phyloP scores from a whole-genome alignment of 2,329 filamentous ascomycete genomes.

The Zelopaecilomyces penicillatus region DNA sequence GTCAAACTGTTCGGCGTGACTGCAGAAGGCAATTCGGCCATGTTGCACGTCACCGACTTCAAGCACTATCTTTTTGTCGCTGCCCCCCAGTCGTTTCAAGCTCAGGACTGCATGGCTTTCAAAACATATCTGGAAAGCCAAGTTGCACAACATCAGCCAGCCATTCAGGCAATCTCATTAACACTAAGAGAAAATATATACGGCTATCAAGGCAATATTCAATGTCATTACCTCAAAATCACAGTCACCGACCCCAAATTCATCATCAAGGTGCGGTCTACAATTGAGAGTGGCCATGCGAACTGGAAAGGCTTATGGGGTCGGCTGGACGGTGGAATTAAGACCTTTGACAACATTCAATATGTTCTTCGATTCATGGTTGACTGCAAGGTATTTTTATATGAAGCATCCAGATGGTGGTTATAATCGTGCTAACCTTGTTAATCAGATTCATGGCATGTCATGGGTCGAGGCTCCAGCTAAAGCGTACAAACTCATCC shows the following conservation, averaged over 20 bases:
- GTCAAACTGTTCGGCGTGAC: slow-evolving; percentile 94
- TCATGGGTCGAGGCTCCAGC: slow-evolving; percentile 88
- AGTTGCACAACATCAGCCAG: slow-evolving; percentile 62
- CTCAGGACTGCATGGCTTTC: slow-evolving; percentile 69
- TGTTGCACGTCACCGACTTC: slow-evolving; percentile 93
- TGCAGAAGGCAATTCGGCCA: slow-evolving; percentile 72
- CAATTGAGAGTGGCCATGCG: slow-evolving; percentile 65
- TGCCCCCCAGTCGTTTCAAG: slow-evolving; percentile 73
- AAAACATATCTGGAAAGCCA: slow-evolving; percentile 72
- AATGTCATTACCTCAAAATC: slow-evolving; percentile 88
- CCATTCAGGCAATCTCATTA: slow-evolving; percentile 74
- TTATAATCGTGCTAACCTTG: slow-evolving; percentile 11
- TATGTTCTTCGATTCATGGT: slow-evolving; percentile 98
- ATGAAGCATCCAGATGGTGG: too few species aligned
- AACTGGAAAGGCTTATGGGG: slow-evolving; percentile 94
- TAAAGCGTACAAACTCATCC: slow-evolving; percentile 62
- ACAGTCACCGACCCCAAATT: slow-evolving; percentile 83
- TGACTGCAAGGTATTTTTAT: slow-evolving; percentile 65
- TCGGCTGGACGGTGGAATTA: slow-evolving; percentile 56
- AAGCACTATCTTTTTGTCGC: slow-evolving; percentile 93
- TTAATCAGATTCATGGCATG: slow-evolving; percentile 72
- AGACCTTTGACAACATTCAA: slow-evolving; percentile 93
- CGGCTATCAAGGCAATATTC: slow-evolving; percentile 86
- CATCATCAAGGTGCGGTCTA: slow-evolving; percentile 65
- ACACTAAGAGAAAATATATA: slow-evolving; percentile 85